A percentile compares a stretch with the other conserved stretches of the same genome.
phyloP scores from a whole-genome alignment of 1,284 basidiomycete genomes.

The Afroboletus lepidellus region DNA sequence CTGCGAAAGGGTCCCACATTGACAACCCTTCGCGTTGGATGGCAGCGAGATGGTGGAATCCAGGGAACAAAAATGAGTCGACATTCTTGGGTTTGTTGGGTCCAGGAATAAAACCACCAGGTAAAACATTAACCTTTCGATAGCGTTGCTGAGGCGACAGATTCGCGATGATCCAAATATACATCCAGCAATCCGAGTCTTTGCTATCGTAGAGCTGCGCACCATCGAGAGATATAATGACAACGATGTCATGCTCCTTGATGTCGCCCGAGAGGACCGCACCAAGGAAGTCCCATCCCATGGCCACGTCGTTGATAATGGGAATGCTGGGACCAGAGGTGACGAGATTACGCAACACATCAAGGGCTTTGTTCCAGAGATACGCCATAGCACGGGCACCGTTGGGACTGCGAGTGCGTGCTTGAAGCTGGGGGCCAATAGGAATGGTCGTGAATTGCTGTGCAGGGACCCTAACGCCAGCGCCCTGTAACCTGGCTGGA shows the following conservation, averaged over 20 bases:
- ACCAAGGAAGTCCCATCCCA: constrained; percentile 10
- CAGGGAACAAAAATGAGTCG: not conserved
- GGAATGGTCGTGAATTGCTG: not conserved
- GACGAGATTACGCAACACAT: not conserved
- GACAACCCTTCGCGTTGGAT: not conserved
- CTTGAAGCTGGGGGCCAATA: not conserved
- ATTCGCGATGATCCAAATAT: constrained; percentile 5
- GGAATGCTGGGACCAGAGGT: not conserved
- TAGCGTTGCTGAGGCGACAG: not conserved
- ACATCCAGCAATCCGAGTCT: constrained; percentile 6
- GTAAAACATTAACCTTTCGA: not conserved
- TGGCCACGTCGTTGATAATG: not conserved
- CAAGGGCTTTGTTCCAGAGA: not conserved
- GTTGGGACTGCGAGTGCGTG: not conserved
- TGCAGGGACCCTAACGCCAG: not conserved
- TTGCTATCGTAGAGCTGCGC: not conserved
- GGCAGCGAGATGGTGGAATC: not conserved
- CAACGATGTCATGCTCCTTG: not conserved
- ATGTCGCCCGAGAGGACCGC: not conserved
- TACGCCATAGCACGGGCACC: not conserved
- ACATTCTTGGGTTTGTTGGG: not conserved
- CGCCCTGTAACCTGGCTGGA: not conserved
- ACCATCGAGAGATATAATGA: constrained; percentile 5
- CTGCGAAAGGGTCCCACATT: not conserved
- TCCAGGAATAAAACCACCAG: constrained; percentile 8